Conservation (phyloP, 2,329 filamentous ascomycete genomes). For the Cryoendolithus antarcticus region DNA sequence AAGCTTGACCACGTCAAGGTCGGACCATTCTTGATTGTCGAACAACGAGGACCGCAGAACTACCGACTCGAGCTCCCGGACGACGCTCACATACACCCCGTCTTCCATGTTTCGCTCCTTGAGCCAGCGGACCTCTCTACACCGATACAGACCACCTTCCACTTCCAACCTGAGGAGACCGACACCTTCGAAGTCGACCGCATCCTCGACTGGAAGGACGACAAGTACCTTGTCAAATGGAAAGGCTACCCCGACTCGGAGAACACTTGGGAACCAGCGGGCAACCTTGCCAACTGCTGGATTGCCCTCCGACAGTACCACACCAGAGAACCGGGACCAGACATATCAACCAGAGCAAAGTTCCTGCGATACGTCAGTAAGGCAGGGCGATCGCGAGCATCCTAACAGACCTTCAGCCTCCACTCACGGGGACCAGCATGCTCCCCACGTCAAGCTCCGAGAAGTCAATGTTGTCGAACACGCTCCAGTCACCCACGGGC, state of each 20-base stretch:
- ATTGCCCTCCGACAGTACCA: no score
- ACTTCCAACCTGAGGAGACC: neutral
- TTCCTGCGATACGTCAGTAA: no score
- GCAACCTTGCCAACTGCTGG: no score
- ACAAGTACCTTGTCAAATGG: neutral
- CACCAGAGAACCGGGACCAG: no score
- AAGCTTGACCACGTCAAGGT: neutral
- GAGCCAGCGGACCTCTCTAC: neutral
- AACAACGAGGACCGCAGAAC: neutral
- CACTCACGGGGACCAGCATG: no score
- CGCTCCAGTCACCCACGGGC: no score
- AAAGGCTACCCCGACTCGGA: neutral
- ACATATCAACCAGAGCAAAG: no score
- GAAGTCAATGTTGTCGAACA: no score
- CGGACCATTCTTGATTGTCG: neutral
- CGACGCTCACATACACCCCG: neutral
- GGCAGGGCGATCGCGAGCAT: no score
- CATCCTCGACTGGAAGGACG: neutral
- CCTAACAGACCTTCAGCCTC: no score
- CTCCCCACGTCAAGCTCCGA: no score
- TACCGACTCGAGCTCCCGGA: slow-evolving; percentile 1
- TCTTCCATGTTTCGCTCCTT: neutral
- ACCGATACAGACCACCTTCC: neutral
- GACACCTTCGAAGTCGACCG: neutral
- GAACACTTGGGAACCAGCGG: no score